Evolutionary conservation across 495 filamentous ascomycete genomes (phyloP).

Genomic region (Wilcoxina mikolae): DNA sequence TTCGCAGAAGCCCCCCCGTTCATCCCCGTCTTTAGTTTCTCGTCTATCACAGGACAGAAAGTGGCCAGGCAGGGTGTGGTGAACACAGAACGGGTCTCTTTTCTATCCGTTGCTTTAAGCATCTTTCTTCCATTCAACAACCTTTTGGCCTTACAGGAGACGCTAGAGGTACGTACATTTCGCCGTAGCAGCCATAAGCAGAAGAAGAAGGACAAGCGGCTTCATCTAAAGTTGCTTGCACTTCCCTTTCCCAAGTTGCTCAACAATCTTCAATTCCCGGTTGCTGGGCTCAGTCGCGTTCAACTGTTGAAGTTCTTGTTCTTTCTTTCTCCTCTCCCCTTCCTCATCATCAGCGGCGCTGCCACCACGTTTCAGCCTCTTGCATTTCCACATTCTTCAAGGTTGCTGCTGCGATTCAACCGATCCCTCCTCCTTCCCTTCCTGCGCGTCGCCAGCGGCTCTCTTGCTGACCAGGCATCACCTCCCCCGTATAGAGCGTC

Average conservation of each 20-base stretch:
- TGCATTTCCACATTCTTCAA: not conserved
- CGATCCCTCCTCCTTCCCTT: not conserved
- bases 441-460: not conserved
- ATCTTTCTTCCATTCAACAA: too few species aligned
- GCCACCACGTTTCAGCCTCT: constrained; percentile 3
- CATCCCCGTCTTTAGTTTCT: too few species aligned
- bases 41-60: too few species aligned
- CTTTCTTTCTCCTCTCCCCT: not conserved
- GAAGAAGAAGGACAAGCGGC: not conserved
- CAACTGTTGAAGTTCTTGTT: too few species aligned
- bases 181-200: not conserved
- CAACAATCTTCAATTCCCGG: not conserved
- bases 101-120: too few species aligned
- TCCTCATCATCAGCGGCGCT: not conserved
- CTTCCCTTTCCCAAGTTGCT: not conserved
- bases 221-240: not conserved
- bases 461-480: not conserved
- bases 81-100: too few species aligned
- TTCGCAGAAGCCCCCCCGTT: too few species aligned
- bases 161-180: not conserved
- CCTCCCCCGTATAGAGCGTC: constrained; percentile 4
- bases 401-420: constrained; percentile 7
- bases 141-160: not conserved
- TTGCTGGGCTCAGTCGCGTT: not conserved
- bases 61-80: too few species aligned